Conservation (phyloP, 192 early-diverging fungal species). For the Thoreauomyces humboldtii region DNA sequence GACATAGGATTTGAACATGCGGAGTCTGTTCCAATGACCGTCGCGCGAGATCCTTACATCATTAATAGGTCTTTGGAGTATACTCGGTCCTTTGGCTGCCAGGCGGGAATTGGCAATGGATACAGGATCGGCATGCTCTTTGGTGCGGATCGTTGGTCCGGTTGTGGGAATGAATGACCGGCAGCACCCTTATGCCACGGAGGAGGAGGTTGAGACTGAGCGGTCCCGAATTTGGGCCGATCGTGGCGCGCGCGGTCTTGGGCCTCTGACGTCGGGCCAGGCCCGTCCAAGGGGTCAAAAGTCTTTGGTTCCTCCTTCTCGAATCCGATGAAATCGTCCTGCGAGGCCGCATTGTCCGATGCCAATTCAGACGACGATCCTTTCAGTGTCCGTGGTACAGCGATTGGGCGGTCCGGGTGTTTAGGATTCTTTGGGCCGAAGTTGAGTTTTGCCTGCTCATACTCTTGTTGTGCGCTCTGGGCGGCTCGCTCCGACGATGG, state of each 20-base stretch:
- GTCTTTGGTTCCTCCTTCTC: slow-evolving; percentile 24
- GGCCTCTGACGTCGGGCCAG: slow-evolving; percentile 17
- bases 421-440: background rate
- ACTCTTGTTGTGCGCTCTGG: background rate
- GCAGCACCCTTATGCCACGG: too few species aligned
- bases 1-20: background rate
- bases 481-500: too few species aligned
- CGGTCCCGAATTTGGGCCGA: background rate
- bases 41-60: slow-evolving; percentile 27
- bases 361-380: background rate
- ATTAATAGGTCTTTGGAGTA: slow-evolving; percentile 33
- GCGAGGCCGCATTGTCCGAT: slow-evolving; percentile 8
- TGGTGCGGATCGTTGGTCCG: background rate
- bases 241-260: background rate
- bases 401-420: background rate
- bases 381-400: background rate
- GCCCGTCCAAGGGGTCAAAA: slow-evolving; percentile 21
- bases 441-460: background rate
- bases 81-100: slow-evolving; percentile 23
- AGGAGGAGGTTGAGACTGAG: background rate
- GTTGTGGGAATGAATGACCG: background rate
- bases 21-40: background rate
- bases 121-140: slow-evolving; percentile 30
- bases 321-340: slow-evolving; percentile 37
- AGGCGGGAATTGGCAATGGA: slow-evolving; percentile 40